Conservation (phyloP, 176 grass and related monocot species). For the Aegilops speltoides region DNA sequence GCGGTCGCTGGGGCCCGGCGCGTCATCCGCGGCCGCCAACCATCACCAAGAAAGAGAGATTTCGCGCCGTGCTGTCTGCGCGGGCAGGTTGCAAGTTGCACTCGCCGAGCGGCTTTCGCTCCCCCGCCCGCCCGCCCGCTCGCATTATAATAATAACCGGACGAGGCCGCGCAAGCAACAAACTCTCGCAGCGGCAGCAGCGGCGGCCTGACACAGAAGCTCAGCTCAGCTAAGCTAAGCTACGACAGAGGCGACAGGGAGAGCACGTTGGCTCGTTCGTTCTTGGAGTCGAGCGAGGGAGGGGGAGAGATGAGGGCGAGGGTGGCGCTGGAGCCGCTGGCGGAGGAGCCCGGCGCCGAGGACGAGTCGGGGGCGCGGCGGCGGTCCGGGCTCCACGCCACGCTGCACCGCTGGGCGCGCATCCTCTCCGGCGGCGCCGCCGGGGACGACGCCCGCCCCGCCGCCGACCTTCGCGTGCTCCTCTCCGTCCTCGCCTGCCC, state of each 20-base stretch:
- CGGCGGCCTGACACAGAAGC: conserved; percentile 39
- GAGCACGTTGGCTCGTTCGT: neutral
- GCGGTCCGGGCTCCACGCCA: conserved; percentile 31
- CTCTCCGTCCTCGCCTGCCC: conserved; percentile 94
- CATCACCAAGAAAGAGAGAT: neutral
- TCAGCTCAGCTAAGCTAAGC: conserved; percentile 26
- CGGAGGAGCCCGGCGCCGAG: conserved; percentile 90
- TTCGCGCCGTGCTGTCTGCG: neutral
- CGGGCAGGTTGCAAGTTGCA: neutral
- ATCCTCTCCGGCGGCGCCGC: conserved; percentile 46
- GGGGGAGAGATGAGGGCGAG: conserved; percentile 31
- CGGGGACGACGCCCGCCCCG: conserved; percentile 24
- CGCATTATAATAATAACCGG: conserved; percentile 35
- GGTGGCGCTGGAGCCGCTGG: conserved; percentile 79
- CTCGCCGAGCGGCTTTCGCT: neutral
- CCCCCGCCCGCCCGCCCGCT: neutral
- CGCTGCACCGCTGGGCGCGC: conserved; percentile 51
- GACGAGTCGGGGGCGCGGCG: conserved; percentile 39
- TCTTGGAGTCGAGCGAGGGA: neutral
- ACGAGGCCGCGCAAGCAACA: conserved; percentile 16
- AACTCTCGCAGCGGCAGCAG: neutral
- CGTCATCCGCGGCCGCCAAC: neutral
- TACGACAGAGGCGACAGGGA: neutral
- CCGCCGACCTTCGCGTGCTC: conserved; percentile 74
- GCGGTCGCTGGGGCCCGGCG: neutral